phyloP scores from a whole-genome alignment of 805 yeast genomes.

The Candida krabiensis region DNA sequence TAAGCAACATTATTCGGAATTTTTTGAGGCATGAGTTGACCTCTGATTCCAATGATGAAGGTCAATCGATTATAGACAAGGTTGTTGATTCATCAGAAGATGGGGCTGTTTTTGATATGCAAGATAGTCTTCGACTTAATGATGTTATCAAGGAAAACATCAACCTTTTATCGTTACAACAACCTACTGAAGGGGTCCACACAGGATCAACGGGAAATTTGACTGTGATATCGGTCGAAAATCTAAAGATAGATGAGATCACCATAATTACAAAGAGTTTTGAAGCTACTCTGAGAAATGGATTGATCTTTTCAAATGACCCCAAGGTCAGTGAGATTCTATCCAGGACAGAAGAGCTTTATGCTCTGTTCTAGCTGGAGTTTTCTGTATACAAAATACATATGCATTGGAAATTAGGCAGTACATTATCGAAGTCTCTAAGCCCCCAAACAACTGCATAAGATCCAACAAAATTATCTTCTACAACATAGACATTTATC shows the following conservation, averaged over 20 bases:
- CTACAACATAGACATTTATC: no score
- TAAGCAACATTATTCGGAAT: conserved; percentile 26
- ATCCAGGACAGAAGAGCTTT: conserved; percentile 18
- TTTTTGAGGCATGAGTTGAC: conserved; percentile 8
- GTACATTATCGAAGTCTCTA: neutral
- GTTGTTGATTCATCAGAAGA: conserved; percentile 5
- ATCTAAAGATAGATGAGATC: conserved; percentile 14
- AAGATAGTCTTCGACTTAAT: conserved; percentile 19
- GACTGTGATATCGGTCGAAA: conserved; percentile 12
- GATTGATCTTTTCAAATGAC: conserved; percentile 10
- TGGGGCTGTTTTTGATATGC: conserved; percentile 13
- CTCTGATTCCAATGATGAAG: conserved; percentile 2
- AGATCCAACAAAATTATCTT: neutral
- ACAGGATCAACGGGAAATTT: neutral
- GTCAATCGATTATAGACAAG: neutral
- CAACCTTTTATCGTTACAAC: neutral
- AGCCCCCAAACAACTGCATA: neutral
- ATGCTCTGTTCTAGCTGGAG: conserved; percentile 1
- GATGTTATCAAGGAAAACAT: conserved; percentile 23
- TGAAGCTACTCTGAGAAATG: conserved; percentile 14
- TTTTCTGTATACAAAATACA: no score
- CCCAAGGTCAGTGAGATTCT: conserved; percentile 9
- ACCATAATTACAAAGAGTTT: conserved; percentile 7
- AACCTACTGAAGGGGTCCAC: neutral
- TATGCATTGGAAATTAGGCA: no score